Conservation (phyloP, 2,329 filamentous ascomycete genomes). For the Sclerotiophoma versabilis region DNA sequence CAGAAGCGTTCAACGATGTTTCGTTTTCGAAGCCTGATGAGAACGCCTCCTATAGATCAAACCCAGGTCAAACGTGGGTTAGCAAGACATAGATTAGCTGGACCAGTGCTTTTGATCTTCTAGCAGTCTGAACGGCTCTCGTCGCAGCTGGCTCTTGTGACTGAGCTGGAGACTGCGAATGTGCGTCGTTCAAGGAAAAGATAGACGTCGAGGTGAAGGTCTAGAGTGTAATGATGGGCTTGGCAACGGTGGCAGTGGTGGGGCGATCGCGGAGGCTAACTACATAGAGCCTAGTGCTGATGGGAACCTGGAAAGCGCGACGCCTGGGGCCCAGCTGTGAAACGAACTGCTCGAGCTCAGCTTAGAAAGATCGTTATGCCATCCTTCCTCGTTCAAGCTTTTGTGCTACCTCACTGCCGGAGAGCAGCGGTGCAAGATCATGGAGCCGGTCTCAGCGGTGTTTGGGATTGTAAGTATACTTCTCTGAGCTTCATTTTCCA, state of each 20-base stretch:
- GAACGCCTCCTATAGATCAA: not conserved
- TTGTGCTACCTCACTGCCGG: not conserved
- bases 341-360: not conserved
- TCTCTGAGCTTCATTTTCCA: too few relatives aligned
- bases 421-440: not conserved
- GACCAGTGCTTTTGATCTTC: too few relatives aligned
- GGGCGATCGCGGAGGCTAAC: not conserved
- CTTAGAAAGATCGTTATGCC: constrained; percentile 1
- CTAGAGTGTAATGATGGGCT: not conserved
- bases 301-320: constrained; percentile 2
- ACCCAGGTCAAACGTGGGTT: constrained; percentile 2
- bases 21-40: not conserved
- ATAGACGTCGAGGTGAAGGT: not conserved
- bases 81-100: not conserved
- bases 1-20: not conserved
- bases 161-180: too few relatives aligned
- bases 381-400: not conserved
- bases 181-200: not conserved
- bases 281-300: not conserved
- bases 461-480: constrained; percentile 16
- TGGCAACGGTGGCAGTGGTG: not conserved
- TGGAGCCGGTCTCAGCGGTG: constrained; percentile 16
- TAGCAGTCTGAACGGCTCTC: too few relatives aligned
- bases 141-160: too few relatives aligned
- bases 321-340: constrained; percentile 5